A percentile compares a stretch with the other conserved stretches of the same genome.
Conservation (phyloP, 2,329 filamentous ascomycete genomes). For the Penicillium sp. region DNA sequence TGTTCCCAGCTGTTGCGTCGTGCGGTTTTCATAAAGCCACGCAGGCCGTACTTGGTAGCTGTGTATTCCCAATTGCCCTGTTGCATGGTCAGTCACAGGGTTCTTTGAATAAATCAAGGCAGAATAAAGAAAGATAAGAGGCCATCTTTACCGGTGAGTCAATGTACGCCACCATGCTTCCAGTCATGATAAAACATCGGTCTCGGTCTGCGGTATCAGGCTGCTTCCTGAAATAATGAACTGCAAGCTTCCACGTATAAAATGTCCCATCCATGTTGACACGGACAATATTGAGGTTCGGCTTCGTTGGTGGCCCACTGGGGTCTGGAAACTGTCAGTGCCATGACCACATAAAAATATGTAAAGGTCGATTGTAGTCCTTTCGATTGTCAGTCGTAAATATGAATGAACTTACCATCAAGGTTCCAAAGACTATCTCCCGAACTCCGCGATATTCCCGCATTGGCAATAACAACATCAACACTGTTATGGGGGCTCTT, state of each 20-base stretch:
- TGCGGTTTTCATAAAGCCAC: constrained; percentile 47
- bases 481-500: constrained; percentile 42
- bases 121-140: too few species aligned
- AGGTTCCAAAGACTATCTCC: constrained; percentile 34
- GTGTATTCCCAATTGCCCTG: constrained; percentile 44
- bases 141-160: constrained; percentile 39
- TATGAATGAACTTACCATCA: background rate
- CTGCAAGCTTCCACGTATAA: constrained; percentile 50
- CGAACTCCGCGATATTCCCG: constrained; percentile 41
- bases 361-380: too few species aligned
- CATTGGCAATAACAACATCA: constrained; percentile 52
- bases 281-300: constrained; percentile 44
- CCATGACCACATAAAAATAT: too few species aligned
- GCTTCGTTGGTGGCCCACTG: constrained; percentile 31
- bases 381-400: background rate
- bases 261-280: constrained; percentile 45
- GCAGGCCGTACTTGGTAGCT: constrained; percentile 46
- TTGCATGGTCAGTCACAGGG: background rate
- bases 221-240: constrained; percentile 48
- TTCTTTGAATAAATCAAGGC: background rate
- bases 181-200: constrained; percentile 52
- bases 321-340: constrained; percentile 14
- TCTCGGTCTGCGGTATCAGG: constrained; percentile 42
- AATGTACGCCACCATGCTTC: constrained; percentile 50
- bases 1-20: constrained; percentile 43